phyloP scores from a whole-genome alignment of 2,329 filamentous ascomycete species.

The Hirsutella thompsonii region DNA sequence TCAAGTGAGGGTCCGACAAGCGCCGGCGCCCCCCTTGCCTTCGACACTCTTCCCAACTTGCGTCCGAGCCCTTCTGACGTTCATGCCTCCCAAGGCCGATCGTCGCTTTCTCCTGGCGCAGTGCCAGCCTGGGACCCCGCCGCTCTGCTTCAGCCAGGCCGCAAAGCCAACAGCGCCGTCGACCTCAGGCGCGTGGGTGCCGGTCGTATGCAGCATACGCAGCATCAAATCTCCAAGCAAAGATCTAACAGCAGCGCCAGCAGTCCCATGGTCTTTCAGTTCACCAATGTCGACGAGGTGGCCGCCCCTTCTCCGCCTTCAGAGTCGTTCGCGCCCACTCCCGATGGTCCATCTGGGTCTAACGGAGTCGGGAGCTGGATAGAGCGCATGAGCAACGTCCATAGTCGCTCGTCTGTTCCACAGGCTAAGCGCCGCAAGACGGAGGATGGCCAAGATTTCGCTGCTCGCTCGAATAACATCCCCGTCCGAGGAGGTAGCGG shows the following conservation, averaged over 20 bases:
- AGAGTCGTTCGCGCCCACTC: slow-evolving; percentile 18
- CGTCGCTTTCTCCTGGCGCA: slow-evolving; percentile 13
- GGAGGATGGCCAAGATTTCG: slow-evolving; percentile 29
- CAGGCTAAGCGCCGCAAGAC: slow-evolving; percentile 56
- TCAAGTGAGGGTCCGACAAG: slow-evolving; percentile 3
- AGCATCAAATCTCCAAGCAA: slow-evolving; percentile 7
- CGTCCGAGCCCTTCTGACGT: background rate
- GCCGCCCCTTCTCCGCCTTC: slow-evolving; percentile 19
- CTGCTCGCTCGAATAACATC: slow-evolving; percentile 17
- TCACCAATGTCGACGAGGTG: slow-evolving; percentile 21
- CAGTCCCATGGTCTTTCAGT: slow-evolving; percentile 27
- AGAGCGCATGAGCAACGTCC: slow-evolving; percentile 63
- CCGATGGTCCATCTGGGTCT: slow-evolving; percentile 10
- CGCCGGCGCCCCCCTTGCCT: background rate
- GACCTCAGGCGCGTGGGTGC: slow-evolving; percentile 13
- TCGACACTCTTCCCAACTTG: background rate
- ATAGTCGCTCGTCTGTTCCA: slow-evolving; percentile 44
- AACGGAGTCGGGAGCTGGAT: slow-evolving; percentile 49
- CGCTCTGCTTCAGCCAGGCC: slow-evolving; percentile 24
- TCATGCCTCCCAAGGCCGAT: slow-evolving; percentile 12
- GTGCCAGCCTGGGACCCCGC: slow-evolving; percentile 27
- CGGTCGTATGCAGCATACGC: slow-evolving; percentile 10
- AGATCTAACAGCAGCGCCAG: slow-evolving; percentile 13
- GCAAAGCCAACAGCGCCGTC: slow-evolving; percentile 14
- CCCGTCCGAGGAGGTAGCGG: slow-evolving; percentile 31